phyloP scores from a whole-genome alignment of 371 early-diverging fungal genomes.

The Rhizopus arrhizus region DNA sequence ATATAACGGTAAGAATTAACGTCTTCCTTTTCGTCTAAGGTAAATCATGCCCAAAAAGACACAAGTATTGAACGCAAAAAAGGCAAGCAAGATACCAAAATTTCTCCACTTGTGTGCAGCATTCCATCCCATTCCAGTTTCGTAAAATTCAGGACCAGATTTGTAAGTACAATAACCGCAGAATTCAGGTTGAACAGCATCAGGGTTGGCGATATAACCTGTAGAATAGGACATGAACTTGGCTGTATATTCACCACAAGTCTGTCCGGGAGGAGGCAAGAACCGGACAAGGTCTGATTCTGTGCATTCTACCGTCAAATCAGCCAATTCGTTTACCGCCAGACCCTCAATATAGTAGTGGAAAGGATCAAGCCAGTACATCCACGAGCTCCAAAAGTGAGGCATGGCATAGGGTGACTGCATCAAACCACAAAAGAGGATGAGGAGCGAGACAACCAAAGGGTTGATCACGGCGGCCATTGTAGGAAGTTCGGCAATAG shows the following conservation, averaged over 20 bases:
- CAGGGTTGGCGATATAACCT: constrained; percentile 59
- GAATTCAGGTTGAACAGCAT: constrained; percentile 28
- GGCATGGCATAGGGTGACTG: constrained; percentile 62
- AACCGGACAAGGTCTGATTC: constrained; percentile 48
- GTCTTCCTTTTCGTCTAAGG: constrained; percentile 24
- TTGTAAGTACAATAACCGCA: constrained; percentile 67
- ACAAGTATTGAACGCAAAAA: constrained; percentile 47
- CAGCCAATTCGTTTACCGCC: constrained; percentile 60
- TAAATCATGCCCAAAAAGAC: constrained; percentile 33
- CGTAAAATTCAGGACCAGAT: constrained; percentile 57
- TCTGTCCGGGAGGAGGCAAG: constrained; percentile 54
- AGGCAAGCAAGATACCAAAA: constrained; percentile 60
- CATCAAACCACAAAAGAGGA: constrained; percentile 66
- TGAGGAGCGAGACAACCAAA: constrained; percentile 58
- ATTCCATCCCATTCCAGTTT: constrained; percentile 16
- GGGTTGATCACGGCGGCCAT: constrained; percentile 67
- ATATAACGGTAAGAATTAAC: constrained; percentile 14
- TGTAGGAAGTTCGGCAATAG: constrained; percentile 56
- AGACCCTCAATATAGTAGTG: constrained; percentile 74
- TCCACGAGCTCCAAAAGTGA: constrained; percentile 68
- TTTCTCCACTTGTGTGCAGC: constrained; percentile 68
- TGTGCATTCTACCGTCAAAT: constrained; percentile 47
- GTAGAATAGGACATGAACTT: constrained; percentile 47
- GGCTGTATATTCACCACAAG: constrained; percentile 60
- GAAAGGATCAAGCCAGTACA: constrained; percentile 72